Evolutionary conservation across 148 eudicot species (phyloP).

Genomic region (Persicaria tinctoria): DNA sequence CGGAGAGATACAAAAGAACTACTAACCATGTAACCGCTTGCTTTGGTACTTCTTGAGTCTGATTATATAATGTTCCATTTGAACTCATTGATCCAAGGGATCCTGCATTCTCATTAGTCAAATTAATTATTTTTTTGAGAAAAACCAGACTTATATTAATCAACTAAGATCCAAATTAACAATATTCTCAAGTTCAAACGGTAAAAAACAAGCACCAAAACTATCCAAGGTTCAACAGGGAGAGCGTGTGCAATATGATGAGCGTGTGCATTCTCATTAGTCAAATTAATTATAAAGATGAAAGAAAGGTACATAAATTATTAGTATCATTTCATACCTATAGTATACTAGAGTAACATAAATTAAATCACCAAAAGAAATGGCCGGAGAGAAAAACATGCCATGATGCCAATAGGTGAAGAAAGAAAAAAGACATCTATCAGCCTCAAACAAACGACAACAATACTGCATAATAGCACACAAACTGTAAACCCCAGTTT

Average conservation of each 20-base stretch:
- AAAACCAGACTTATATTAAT: too few relatives aligned
- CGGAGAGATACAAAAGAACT: slow-evolving; percentile 7
- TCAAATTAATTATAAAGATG: slow-evolving; percentile 2
- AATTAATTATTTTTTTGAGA: too few relatives aligned
- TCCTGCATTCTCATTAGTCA: slow-evolving; percentile 28
- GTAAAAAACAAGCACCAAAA: too few relatives aligned
- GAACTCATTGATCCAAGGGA: slow-evolving; percentile 90
- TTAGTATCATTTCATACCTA: not conserved
- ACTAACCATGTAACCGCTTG: slow-evolving; percentile 66
- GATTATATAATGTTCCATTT: slow-evolving; percentile 70
- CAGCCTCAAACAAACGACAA: not conserved
- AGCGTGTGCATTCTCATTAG: too few relatives aligned
- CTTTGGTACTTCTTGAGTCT: slow-evolving; percentile 30
- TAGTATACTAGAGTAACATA: not conserved
- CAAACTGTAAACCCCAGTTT: not conserved
- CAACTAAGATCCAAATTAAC: too few relatives aligned
- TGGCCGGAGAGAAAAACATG: not conserved
- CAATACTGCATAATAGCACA: not conserved
- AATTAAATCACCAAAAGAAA: not conserved
- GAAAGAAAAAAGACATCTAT: not conserved
- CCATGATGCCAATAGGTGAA: not conserved
- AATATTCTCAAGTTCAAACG: too few relatives aligned
- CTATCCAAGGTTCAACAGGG: too few relatives aligned
- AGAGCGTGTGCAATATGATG: too few relatives aligned
- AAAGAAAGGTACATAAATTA: slow-evolving; percentile 4